A percentile compares a stretch with the other conserved stretches of the same genome.
Conservation (phyloP, 495 filamentous ascomycete genomes). For the Talaromyces thailandensis region DNA sequence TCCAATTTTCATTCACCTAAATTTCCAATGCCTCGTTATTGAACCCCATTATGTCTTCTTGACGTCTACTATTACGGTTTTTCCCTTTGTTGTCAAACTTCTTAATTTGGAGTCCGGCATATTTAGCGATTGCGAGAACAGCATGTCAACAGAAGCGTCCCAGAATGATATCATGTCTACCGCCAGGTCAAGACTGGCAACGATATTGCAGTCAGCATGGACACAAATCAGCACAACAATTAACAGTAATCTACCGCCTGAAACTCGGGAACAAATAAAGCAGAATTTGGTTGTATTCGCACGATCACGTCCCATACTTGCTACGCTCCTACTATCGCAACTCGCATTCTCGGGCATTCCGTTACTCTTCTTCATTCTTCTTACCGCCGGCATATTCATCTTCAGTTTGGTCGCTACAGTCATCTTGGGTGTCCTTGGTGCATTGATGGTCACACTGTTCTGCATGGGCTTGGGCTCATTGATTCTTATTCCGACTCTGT, state of each 20-base stretch:
- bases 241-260: background rate
- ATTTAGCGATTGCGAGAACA: background rate
- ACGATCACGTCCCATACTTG: constrained; percentile 11
- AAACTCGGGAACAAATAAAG: constrained; percentile 1
- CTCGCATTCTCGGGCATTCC: constrained; percentile 48
- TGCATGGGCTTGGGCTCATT: constrained; percentile 54
- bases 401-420: constrained; percentile 47
- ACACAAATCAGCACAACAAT: background rate
- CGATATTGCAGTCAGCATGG: background rate
- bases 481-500: constrained; percentile 53
- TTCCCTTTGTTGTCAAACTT: background rate
- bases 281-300: constrained; percentile 6
- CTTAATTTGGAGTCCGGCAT: background rate
- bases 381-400: constrained; percentile 43
- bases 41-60: background rate
- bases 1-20: background rate
- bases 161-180: background rate
- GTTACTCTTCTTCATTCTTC: constrained; percentile 50
- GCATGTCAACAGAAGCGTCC: background rate
- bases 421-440: constrained; percentile 33
- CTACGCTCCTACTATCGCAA: constrained; percentile 47
- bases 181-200: background rate
- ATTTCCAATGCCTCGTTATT: background rate
- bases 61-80: background rate
- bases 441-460: constrained; percentile 49